Conservation (phyloP, 352 stramenopile species). For the Globisporangium nodosum region DNA sequence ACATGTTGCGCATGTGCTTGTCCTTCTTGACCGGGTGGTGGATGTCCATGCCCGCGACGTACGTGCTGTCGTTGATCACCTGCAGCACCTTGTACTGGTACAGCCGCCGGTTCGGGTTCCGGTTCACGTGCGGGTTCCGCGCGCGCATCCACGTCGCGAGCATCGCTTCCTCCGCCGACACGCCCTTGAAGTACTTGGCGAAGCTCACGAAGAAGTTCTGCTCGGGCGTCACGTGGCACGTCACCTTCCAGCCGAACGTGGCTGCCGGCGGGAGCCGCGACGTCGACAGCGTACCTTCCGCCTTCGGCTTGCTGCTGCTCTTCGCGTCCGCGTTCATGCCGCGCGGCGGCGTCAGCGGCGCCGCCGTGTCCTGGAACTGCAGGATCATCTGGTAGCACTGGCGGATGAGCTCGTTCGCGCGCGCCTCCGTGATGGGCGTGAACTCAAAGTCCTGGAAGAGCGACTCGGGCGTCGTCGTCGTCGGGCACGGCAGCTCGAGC, state of each 20-base stretch:
- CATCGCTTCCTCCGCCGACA: constrained; percentile 39
- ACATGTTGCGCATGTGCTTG: constrained; percentile 46
- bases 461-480: constrained; percentile 20
- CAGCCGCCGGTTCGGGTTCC: constrained; percentile 24
- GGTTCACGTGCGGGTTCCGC: constrained; percentile 14
- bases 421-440: constrained; percentile 42
- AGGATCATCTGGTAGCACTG: constrained; percentile 53
- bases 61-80: constrained; percentile 45
- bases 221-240: constrained; percentile 28
- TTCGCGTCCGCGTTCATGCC: constrained; percentile 12
- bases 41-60: constrained; percentile 36
- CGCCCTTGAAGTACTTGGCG: constrained; percentile 36
- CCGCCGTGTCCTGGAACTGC: constrained; percentile 38
- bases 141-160: constrained; percentile 29
- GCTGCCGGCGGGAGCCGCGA: constrained; percentile 29
- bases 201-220: constrained; percentile 48
- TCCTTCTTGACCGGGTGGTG: constrained; percentile 39
- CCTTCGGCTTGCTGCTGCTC: neutral
- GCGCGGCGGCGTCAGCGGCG: constrained; percentile 23
- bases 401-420: constrained; percentile 47
- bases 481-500: constrained; percentile 33
- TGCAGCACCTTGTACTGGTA: constrained; percentile 41
- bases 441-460: constrained; percentile 42
- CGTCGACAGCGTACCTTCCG: constrained; percentile 4
- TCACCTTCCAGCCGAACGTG: constrained; percentile 53